Base-by-base conservation (phyloP, 176 grass and related monocot genomes). In the Juncus effusus region DNA sequence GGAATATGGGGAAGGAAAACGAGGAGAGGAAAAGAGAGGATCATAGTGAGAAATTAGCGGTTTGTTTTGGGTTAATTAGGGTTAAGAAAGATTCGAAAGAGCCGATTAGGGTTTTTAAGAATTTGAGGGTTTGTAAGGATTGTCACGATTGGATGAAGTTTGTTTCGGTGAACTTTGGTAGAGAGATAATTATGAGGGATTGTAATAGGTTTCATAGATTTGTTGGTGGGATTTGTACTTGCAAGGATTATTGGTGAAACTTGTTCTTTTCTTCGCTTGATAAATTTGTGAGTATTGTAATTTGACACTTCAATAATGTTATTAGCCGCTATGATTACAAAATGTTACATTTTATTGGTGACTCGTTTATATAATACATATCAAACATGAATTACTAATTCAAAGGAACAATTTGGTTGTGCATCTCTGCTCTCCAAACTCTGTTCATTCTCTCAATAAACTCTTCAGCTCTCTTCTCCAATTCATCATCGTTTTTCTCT, bases 361-460 rank as follows among this genome's bases (percentile, higher is more conserved):
- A 28, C 19, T 28, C 19, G 1, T 28, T 28, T 28, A 28, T 28
- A 28, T 28, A 28, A 28, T 28, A 28, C 19, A 28, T 28, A 28
- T 28, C 19, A 28, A 28, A 28, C 19, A 28, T 28, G 19, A 28
- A 28, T 28, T 1, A 28, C 19, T 28, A 28, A 28, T 28, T 28
- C 19, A 28, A 28, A 28, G 19, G 19, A 28, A 28, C 19, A 28
- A 28, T 28, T 28, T 28, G 19, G 1, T 28, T 28, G 1, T 28
- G 19, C 19, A 28, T 71, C 28, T 87, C 85, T 14, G 40, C 59
- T 64, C 56, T 80, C 85, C 90, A 94, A 2, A 56, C 54, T 61
- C 51, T 80, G 69, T 88, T 95, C 85, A 89, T 95, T 74, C 74
- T 83, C 79, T 73, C 67, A 16, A 94, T 88, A 74, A 95, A 95